phyloP scores from a whole-genome alignment of 305 asterid species.

The Ilex paraguariensis region DNA sequence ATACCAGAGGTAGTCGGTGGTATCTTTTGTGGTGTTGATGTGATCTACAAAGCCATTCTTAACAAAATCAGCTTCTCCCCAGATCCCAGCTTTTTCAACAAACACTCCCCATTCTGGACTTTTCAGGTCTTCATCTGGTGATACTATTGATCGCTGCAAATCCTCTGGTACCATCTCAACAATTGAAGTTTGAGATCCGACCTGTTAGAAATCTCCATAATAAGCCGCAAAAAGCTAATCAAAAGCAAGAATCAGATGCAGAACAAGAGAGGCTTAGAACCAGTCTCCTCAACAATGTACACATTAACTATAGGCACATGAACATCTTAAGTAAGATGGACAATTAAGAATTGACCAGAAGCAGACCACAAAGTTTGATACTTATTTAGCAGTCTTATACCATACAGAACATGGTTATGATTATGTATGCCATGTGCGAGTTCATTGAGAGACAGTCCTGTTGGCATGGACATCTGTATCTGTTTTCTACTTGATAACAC shows the following conservation, averaged over 20 bases:
- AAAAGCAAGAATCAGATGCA: not conserved
- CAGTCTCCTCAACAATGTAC: not conserved
- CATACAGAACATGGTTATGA: too few relatives aligned
- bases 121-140: constrained; percentile 44
- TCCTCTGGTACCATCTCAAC: constrained; percentile 73
- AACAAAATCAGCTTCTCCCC: constrained; percentile 77
- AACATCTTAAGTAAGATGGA: too few relatives aligned
- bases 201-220: constrained; percentile 29
- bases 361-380: too few relatives aligned
- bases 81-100: constrained; percentile 63
- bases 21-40: constrained; percentile 82
- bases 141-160: constrained; percentile 41
- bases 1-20: constrained; percentile 93
- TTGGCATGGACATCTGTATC: too few relatives aligned
- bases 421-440: too few relatives aligned
- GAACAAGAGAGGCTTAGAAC: not conserved
- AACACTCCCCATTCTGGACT: constrained; percentile 72
- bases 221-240: not conserved
- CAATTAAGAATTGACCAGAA: too few relatives aligned
- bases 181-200: constrained; percentile 61
- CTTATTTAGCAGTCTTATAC: too few relatives aligned
- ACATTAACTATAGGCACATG: too few relatives aligned
- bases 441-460: too few relatives aligned
- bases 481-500: too few relatives aligned
- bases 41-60: constrained; percentile 68